Conservation (phyloP, 495 filamentous ascomycete genomes). For the Paragyromitra xinjiangensis region DNA sequence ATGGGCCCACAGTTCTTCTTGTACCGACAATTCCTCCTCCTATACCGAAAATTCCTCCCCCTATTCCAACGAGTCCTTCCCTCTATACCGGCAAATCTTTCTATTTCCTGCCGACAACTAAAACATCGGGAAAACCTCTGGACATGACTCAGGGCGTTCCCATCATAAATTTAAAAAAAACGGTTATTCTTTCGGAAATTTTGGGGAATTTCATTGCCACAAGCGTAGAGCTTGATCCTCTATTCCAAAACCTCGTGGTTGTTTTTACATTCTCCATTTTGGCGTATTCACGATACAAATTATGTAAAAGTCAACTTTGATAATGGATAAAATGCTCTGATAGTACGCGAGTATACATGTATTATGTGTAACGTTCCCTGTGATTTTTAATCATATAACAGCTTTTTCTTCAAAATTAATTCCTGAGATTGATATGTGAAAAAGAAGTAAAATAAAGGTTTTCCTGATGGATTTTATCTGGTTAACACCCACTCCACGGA, state of each 20-base stretch:
- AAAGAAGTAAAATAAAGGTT: background rate
- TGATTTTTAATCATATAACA: background rate
- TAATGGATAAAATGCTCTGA: conserved; percentile 8
- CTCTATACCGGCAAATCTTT: background rate
- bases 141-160: conserved; percentile 7
- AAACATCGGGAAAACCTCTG: background rate
- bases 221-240: background rate
- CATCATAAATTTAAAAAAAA: conserved; percentile 1
- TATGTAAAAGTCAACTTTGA: conserved; percentile 9
- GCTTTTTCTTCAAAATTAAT: conserved; percentile 19
- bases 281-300: background rate
- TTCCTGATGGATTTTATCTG: background rate
- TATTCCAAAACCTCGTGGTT: background rate
- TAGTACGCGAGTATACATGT: conserved; percentile 1
- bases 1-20: conserved; percentile 6
- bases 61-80: background rate
- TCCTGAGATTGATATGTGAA: conserved; percentile 4
- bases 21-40: conserved; percentile 6
- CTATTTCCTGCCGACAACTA: background rate
- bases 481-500: background rate
- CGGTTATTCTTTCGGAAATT: background rate
- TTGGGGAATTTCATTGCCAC: conserved; percentile 3
- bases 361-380: background rate
- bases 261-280: conserved; percentile 4
- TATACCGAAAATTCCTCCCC: background rate